Conservation (phyloP, 2,329 filamentous ascomycete species). For the Trichoderma sp. region DNA sequence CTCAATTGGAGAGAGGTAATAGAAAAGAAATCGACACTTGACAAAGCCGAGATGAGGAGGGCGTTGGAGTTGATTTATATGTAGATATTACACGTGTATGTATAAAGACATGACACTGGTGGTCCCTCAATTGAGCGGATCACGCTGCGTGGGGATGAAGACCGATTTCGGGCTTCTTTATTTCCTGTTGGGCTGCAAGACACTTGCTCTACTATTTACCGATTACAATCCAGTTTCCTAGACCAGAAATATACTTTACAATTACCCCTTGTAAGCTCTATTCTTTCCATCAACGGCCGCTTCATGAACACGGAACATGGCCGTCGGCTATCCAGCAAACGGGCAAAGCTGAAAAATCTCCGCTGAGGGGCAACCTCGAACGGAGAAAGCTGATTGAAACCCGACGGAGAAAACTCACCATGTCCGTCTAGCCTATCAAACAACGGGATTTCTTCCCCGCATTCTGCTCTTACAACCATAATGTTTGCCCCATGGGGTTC, state of each 20-base stretch:
- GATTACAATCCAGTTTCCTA: background rate
- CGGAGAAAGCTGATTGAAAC: constrained; percentile 10
- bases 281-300: background rate
- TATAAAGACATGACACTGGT: background rate
- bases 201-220: background rate
- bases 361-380: background rate
- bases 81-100: constrained; percentile 1
- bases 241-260: background rate
- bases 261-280: background rate
- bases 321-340: background rate
- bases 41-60: background rate
- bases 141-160: background rate
- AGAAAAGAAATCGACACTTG: background rate
- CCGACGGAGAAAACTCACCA: constrained; percentile 12
- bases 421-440: constrained; percentile 13
- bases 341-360: background rate
- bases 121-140: background rate
- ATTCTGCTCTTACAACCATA: background rate
- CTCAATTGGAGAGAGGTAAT: background rate
- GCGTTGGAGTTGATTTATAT: background rate
- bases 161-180: background rate
- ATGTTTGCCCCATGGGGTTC: constrained; percentile 2
- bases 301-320: background rate
- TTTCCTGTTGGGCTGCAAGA: background rate
- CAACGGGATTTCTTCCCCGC: background rate